Evolutionary conservation across 208 protist species (phyloP).

Genomic region (Acanthamoeba healyi): DNA sequence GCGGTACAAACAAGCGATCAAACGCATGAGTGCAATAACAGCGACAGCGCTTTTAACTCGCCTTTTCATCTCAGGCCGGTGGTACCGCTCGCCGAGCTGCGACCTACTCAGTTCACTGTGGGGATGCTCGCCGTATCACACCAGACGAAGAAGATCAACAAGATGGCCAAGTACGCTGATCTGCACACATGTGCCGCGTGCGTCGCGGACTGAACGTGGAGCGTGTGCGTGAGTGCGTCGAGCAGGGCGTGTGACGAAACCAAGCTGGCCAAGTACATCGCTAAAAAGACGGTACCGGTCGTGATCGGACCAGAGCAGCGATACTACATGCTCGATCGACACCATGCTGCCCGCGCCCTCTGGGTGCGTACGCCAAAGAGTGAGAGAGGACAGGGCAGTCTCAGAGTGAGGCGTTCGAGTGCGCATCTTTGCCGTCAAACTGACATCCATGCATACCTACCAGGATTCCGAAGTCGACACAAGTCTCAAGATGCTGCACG

Average conservation of each 20-base stretch:
- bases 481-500: constrained; percentile 29
- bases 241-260: neutral
- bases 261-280: constrained; percentile 47
- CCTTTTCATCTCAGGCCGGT: neutral
- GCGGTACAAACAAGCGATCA: neutral
- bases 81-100: neutral
- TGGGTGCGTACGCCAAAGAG: too few species aligned
- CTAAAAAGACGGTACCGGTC: constrained; percentile 60
- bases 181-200: neutral
- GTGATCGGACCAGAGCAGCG: constrained; percentile 14
- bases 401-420: too few species aligned
- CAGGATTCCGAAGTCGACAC: constrained; percentile 49
- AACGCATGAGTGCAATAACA: neutral
- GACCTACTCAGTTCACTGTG: constrained; percentile 50
- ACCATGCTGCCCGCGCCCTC: constrained; percentile 51
- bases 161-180: constrained; percentile 35
- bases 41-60: neutral
- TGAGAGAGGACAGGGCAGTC: too few species aligned
- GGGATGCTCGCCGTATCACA: constrained; percentile 28
- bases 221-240: too few species aligned
- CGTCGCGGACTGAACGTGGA: too few species aligned
- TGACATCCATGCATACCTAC: too few species aligned
- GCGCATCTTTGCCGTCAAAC: too few species aligned
- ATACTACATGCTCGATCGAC: constrained; percentile 59
- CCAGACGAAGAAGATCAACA: constrained; percentile 65